Evolutionary conservation across 768 basidiomycete species (phyloP), one percentile per base, ranked within the genome.

Genomic region (Mycena kentingensis): DNA sequence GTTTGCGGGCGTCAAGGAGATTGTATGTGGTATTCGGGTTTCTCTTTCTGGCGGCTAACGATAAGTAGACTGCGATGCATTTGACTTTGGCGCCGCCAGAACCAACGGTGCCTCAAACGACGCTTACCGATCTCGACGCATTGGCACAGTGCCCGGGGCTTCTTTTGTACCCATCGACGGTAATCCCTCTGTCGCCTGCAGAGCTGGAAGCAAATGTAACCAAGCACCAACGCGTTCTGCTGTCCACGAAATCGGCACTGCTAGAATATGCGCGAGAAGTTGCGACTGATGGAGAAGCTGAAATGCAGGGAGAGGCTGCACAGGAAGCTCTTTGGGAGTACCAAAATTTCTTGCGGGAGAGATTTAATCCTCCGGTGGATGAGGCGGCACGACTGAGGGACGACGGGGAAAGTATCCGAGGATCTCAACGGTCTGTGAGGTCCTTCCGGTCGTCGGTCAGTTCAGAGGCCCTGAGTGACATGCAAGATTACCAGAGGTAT

Each of bases 31-130:
- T n/a, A n/a, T n/a, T n/a, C n/a, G n/a, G n/a, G n/a, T n/a, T n/a
- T n/a, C n/a, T n/a, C n/a, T n/a, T n/a, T n/a, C n/a, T n/a, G n/a
- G n/a, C n/a, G n/a, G n/a, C n/a, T n/a, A n/a, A n/a, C n/a, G n/a
- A n/a, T n/a, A n/a, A n/a, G n/a, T n/a, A n/a, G n/a, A n/a, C n/a
- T n/a, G 78, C 73, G 29, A 77, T 79, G 59, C 76, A 83, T 49
- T 66, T 88, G 18, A 80, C 80, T 48, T 66, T 89, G 11, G 84
- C 85, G 13, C 83, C 85, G 25, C 66, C 72, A 16, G 68, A 66
- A 3, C 51, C 32, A 19, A 18, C 47, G 47, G 36, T 22, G 26
- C 37, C 21, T 35, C 28, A 13, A 3, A 15, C 36, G 11, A 12
- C 21, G 35, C 38, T 5, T 21, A 37, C 28, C 11, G 52, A 47